Percentiles rank a stretch among this genome's conserved stretches.
Evolutionary conservation across 2,329 filamentous ascomycete species (phyloP).

Genomic region (Epichloe aotearoae): DNA sequence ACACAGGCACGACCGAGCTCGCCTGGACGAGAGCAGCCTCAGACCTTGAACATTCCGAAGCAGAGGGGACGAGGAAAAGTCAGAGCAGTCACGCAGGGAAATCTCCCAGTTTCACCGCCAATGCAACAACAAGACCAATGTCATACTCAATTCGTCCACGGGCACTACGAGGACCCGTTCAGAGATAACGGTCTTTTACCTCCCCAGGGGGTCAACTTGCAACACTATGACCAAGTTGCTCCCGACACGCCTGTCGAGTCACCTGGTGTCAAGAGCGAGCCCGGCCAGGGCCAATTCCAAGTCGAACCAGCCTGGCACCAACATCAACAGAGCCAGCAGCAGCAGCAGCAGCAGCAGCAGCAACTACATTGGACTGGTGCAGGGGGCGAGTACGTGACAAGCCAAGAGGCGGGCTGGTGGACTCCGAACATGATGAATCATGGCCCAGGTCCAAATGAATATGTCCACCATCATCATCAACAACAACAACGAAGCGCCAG

Average conservation of each 20-base stretch:
- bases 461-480: slow-evolving; percentile 4
- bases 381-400: slow-evolving; percentile 16
- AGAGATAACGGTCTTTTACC: slow-evolving; percentile 15
- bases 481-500: slow-evolving; percentile 16
- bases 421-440: slow-evolving; percentile 15
- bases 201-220: slow-evolving; percentile 12
- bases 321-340: slow-evolving; percentile 13
- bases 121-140: slow-evolving; percentile 16
- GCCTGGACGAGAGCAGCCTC: slow-evolving; percentile 16
- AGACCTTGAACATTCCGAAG: slow-evolving; percentile 21
- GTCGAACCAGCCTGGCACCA: slow-evolving; percentile 9
- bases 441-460: slow-evolving; percentile 12
- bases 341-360: slow-evolving; percentile 13
- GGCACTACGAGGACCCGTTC: slow-evolving; percentile 27
- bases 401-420: slow-evolving; percentile 18
- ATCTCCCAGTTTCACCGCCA: slow-evolving; percentile 12
- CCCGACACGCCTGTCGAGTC: slow-evolving; percentile 26
- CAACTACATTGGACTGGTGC: slow-evolving; percentile 12
- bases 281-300: slow-evolving; percentile 14
- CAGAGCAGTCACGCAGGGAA: slow-evolving; percentile 8
- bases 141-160: slow-evolving; percentile 20
- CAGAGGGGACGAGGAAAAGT: slow-evolving; percentile 16
- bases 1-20: slow-evolving; percentile 14
- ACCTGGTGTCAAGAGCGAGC: slow-evolving; percentile 21
- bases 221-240: slow-evolving; percentile 19